Percentiles rank a stretch among this genome's conserved stretches.
Evolutionary conservation across 1,284 basidiomycete species (phyloP).

Genomic region (Microbotryum saponariae): DNA sequence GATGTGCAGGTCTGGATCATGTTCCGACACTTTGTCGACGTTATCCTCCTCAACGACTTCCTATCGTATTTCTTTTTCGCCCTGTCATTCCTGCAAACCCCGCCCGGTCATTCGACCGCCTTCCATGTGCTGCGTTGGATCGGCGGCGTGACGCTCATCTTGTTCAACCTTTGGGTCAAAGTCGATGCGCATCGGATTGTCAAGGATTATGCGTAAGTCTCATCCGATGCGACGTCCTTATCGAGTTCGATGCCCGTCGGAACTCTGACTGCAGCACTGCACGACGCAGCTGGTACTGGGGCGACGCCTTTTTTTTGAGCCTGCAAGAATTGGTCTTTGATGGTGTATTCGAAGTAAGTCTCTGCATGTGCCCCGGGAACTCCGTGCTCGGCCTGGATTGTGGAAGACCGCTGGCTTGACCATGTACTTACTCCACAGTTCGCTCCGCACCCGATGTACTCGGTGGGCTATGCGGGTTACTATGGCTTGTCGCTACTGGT

Average conservation of each 20-base stretch:
- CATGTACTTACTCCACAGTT: conserved; percentile 29
- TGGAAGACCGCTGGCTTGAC: neutral
- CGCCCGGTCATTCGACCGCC: conserved; percentile 59
- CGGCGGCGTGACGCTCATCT: conserved; percentile 73
- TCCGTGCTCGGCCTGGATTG: too few relatives aligned
- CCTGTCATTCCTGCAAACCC: conserved; percentile 66
- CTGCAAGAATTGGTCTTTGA: conserved; percentile 76
- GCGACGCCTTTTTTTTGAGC: conserved; percentile 83
- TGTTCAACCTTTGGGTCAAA: conserved; percentile 98
- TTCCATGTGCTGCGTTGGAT: conserved; percentile 78
- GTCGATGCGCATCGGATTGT: conserved; percentile 88
- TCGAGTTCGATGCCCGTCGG: neutral
- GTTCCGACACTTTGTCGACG: conserved; percentile 84
- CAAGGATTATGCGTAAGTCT: conserved; percentile 56
- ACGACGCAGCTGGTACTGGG: conserved; percentile 84
- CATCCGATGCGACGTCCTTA: neutral
- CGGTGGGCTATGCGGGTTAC: conserved; percentile 84
- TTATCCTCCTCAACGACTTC: conserved; percentile 95
- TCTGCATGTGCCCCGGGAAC: too few relatives aligned
- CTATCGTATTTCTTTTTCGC: conserved; percentile 92
- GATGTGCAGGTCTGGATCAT: conserved; percentile 62
- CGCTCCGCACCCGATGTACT: conserved; percentile 57
- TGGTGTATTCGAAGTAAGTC: conserved; percentile 85
- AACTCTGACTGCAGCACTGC: neutral
- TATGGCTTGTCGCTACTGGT: conserved; percentile 87